Base-by-base conservation (phyloP, 2,329 filamentous ascomycete genomes). In the Colletotrichum zoysiae region DNA sequence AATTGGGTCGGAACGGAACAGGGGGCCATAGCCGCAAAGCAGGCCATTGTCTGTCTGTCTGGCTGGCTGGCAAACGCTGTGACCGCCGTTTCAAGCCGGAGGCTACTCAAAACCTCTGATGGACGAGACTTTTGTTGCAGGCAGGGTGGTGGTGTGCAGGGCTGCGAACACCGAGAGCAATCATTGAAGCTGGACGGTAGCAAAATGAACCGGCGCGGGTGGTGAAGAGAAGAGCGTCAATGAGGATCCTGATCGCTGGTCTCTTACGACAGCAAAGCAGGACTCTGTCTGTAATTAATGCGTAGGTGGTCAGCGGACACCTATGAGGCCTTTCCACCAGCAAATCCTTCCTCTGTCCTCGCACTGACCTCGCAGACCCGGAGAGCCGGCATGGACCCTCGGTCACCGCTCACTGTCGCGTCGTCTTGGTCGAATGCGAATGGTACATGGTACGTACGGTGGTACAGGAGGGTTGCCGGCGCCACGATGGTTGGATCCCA, bases 401-500 rank as follows among this genome's bases (percentile, higher is more conserved):
- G 42, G 46, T 42, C 30, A 26, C 16, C 35, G 56, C 48, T 48
- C 38, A 30, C 42, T 20, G 16, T 60, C 30, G 6, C 11, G 40
- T 23, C 38, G 11, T 44, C 40, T 44, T 40, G 16, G 18, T 60
- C 46, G 38, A 44, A 44, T 35, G 44, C 50, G 23, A 62, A 4
- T 18, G 20, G n/a, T 42, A n/a, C 14, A 23, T 42, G 56, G 35
- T 42, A 42, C 20, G 23, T 26, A 26, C 26, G 26, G 26, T 26
- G 26, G 26, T 26, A 26, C 26, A n/a, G 12, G 14, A 53, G 35
- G 26, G 26, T 58, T 57, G n/a, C 46, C 42, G 56, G 55, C 44
- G 62, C 55, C 30, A 53, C n/a, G 46, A 55, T 38, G 56, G 50
- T 58, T 38, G 38, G 42, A 48, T 61, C 30, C 65, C 69, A 71